A percentile compares a stretch with the other conserved stretches of the same genome.
Conservation (phyloP, 139 green algal species). For the Mychonastes homosphaera region DNA sequence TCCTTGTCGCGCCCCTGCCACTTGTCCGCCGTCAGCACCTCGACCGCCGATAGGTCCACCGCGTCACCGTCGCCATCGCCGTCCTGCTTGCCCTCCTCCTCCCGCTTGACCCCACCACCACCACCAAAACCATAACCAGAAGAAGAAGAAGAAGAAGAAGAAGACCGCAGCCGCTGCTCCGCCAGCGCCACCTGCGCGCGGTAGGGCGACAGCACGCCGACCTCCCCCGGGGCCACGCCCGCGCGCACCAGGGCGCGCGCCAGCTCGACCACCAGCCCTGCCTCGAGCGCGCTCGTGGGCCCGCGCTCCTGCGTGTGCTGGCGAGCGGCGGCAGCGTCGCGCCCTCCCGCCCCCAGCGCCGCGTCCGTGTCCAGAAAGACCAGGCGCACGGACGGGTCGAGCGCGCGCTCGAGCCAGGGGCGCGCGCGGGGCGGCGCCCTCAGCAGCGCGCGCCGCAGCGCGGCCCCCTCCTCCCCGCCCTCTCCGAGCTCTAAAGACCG, state of each 20-base stretch:
- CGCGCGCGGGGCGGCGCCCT: neutral
- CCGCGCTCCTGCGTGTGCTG: constrained; percentile 17
- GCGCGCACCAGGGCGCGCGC: constrained; percentile 32
- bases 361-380: constrained; percentile 75
- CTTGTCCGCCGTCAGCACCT: constrained; percentile 80
- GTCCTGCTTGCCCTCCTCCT: constrained; percentile 5
- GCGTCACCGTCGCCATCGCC: neutral
- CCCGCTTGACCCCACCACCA: neutral
- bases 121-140: neutral
- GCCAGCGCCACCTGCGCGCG: constrained; percentile 46
- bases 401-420: constrained; percentile 25
- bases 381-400: constrained; percentile 47
- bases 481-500: no score
- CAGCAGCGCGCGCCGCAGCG: constrained; percentile 22
- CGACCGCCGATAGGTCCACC: constrained; percentile 22
- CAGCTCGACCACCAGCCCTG: constrained; percentile 35
- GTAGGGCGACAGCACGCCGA: constrained; percentile 83
- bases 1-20: constrained; percentile 77
- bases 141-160: neutral
- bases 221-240: constrained; percentile 29
- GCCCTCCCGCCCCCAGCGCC: constrained; percentile 20
- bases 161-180: constrained; percentile 1
- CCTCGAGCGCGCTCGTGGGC: constrained; percentile 56
- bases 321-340: neutral
- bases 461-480: constrained; percentile 32